Percentiles rank a stretch among this genome's conserved stretches.
phyloP scores from a whole-genome alignment of 371 early-diverging fungal genomes.

The Syncephalastrum sp. region DNA sequence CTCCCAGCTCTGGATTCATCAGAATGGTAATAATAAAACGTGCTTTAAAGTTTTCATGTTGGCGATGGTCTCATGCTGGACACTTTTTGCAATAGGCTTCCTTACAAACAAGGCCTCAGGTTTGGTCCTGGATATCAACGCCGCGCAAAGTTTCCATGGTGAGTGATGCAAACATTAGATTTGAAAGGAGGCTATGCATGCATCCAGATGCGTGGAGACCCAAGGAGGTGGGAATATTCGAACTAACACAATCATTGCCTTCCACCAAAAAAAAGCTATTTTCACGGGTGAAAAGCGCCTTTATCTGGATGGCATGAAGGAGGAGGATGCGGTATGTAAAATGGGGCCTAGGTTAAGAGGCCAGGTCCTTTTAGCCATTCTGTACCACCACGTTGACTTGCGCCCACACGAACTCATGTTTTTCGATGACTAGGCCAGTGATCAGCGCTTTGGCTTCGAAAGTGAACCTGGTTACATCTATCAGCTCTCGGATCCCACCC shows the following conservation, averaged over 20 bases:
- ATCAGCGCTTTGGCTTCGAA: slow-evolving; percentile 40
- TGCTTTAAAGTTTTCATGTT: neutral
- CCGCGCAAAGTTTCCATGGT: slow-evolving; percentile 39
- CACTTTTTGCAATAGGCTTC: slow-evolving; percentile 13
- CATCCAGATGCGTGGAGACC: neutral
- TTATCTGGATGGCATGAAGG: slow-evolving; percentile 43
- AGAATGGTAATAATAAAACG: slow-evolving; percentile 21
- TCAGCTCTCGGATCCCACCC: slow-evolving; percentile 19
- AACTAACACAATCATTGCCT: too few species aligned
- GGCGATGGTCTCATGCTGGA: neutral
- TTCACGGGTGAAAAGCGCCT: slow-evolving; percentile 38
- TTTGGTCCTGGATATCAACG: slow-evolving; percentile 36
- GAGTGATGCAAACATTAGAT: slow-evolving; percentile 1
- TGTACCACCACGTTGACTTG: neutral
- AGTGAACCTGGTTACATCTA: slow-evolving; percentile 33
- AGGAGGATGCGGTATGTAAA: slow-evolving; percentile 29
- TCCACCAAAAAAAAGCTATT: slow-evolving; percentile 23
- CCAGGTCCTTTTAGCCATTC: neutral
- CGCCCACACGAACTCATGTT: neutral
- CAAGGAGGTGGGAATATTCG: neutral
- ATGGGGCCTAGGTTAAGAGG: neutral
- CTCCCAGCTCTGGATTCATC: slow-evolving; percentile 44
- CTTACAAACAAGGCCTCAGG: slow-evolving; percentile 41
- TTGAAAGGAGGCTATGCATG: slow-evolving; percentile 7
- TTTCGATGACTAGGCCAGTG: slow-evolving; percentile 25